A percentile compares a stretch with the other conserved stretches of the same genome.
Conservation (phyloP, 2,329 filamentous ascomycete species). For the Clonostachys sp. region DNA sequence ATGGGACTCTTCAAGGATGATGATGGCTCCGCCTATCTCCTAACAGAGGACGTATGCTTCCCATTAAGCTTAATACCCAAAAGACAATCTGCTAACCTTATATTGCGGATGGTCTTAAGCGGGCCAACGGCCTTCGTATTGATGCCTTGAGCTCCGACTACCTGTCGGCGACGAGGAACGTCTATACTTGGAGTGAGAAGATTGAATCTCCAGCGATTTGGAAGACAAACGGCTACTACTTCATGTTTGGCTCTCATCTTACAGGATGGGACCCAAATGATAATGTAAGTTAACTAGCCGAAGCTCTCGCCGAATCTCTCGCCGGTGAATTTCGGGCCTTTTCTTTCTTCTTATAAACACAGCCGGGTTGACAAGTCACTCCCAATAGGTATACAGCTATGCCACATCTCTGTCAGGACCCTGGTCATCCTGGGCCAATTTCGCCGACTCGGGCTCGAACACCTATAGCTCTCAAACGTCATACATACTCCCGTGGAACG, state of each 20-base stretch:
- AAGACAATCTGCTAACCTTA: background rate
- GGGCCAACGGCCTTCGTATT: slow-evolving; percentile 53
- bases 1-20: slow-evolving; percentile 59
- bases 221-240: slow-evolving; percentile 57
- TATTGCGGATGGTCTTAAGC: slow-evolving; percentile 24
- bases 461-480: slow-evolving; percentile 59
- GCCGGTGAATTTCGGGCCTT: background rate
- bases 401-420: slow-evolving; percentile 51
- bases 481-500: slow-evolving; percentile 44
- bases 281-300: slow-evolving; percentile 33
- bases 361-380: rapidly evolving
- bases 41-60: slow-evolving; percentile 55
- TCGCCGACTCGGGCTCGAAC: slow-evolving; percentile 48
- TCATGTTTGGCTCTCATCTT: slow-evolving; percentile 57
- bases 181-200: slow-evolving; percentile 46
- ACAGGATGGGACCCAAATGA: slow-evolving; percentile 59
- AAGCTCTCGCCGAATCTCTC: background rate
- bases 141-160: slow-evolving; percentile 53
- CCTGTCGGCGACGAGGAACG: slow-evolving; percentile 39
- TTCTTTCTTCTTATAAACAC: background rate
- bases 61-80: background rate
- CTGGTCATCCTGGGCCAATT: slow-evolving; percentile 57
- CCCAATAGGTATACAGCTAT: slow-evolving; percentile 43
- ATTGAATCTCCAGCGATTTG: slow-evolving; percentile 61
- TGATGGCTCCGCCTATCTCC: slow-evolving; percentile 53